A percentile compares a stretch with the other conserved stretches of the same genome.
These are phyloP conservation scores for Ophiostoma ulmi DNA, from an alignment of 2,329 filamentous ascomycete species.

Conservation along the genomic window DNA sequence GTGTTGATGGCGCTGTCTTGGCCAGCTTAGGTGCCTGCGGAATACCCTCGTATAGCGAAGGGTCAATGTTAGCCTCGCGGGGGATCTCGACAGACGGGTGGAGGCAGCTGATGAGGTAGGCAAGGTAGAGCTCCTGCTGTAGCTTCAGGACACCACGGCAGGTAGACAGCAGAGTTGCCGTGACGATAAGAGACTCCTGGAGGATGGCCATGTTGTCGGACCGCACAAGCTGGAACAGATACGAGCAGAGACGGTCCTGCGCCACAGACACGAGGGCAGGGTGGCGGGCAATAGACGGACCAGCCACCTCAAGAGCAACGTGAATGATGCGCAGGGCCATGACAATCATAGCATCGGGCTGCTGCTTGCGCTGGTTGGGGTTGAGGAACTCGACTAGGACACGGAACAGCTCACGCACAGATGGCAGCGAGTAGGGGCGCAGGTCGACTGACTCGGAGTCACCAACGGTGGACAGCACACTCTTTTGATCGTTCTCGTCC, in stretches of 20 bases:
- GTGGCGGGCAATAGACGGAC: constrained; percentile 89
- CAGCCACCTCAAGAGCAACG: constrained; percentile 91
- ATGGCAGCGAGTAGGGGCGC: constrained; percentile 87
- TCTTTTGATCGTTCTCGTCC: constrained; percentile 26
- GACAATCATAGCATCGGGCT: constrained; percentile 91
- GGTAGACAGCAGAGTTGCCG: constrained; percentile 83
- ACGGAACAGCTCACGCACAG: constrained; percentile 88
- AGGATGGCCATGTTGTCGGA: constrained; percentile 95
- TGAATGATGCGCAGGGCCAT: constrained; percentile 98
- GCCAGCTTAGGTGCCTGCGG: constrained; percentile 84
- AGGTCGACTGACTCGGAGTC: constrained; percentile 52
- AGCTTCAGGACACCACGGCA: constrained; percentile 87
- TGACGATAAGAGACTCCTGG: constrained; percentile 86
- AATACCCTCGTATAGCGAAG: constrained; percentile 85
- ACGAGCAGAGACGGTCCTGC: constrained; percentile 86
- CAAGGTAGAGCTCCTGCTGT: constrained; percentile 92
- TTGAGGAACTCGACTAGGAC: constrained; percentile 91
- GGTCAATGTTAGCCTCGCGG: constrained; percentile 81
- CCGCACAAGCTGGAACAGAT: constrained; percentile 91
- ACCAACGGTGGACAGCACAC: constrained; percentile 28
- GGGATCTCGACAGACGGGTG: constrained; percentile 95
- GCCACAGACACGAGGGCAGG: constrained; percentile 81
- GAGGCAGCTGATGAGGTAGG: constrained; percentile 88
- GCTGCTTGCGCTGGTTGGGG: constrained; percentile 85
- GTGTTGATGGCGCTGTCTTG: constrained; percentile 62